Conservation (phyloP, 208 protist genomes). For the Trichomonas gallinae region DNA sequence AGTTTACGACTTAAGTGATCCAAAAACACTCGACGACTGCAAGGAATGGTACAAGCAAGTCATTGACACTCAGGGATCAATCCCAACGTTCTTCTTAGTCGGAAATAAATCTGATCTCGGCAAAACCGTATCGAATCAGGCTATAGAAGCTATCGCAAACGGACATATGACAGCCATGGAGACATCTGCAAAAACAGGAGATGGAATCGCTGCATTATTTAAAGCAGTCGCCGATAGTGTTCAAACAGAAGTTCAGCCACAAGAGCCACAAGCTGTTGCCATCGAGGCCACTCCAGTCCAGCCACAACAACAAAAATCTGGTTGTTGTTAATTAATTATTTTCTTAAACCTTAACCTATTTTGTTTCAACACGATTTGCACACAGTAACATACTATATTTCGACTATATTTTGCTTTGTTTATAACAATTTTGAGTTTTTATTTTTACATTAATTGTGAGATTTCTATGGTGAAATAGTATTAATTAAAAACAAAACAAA, state of each 20-base stretch:
- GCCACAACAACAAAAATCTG: neutral
- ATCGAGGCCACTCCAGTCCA: neutral
- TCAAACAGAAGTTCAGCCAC: neutral
- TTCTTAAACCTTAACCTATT: too few relatives aligned
- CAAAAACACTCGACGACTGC: neutral
- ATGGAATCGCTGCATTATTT: neutral
- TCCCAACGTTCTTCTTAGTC: neutral
- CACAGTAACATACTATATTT: too few relatives aligned
- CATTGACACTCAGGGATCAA: neutral
- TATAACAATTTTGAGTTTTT: too few relatives aligned
- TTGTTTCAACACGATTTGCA: too few relatives aligned
- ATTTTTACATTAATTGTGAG: too few relatives aligned
- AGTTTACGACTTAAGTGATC: slow-evolving; percentile 6
- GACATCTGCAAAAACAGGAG: neutral
- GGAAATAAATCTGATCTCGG: neutral
- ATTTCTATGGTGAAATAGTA: too few relatives aligned
- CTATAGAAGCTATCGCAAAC: neutral
- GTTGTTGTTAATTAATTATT: neutral
- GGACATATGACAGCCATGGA: neutral
- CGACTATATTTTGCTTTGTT: too few relatives aligned
- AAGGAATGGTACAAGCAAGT: neutral
- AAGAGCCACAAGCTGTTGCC: neutral
- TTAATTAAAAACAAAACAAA: too few relatives aligned
- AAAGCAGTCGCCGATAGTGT: neutral
- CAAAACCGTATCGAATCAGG: neutral